Base-by-base conservation (phyloP, 768 basidiomycete genomes). In the Tricholoma furcatifolium region DNA sequence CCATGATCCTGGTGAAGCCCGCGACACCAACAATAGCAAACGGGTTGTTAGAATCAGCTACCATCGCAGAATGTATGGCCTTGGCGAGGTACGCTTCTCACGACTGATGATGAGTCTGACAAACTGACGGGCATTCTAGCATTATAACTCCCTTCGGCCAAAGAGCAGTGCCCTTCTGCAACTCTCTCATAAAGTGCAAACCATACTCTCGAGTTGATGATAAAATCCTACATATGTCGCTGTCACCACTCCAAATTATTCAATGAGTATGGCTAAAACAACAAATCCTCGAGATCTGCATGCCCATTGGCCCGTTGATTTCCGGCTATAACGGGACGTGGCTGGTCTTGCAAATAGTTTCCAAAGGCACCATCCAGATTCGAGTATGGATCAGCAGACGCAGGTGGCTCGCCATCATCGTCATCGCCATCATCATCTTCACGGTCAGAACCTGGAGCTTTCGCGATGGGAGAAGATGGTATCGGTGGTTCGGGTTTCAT, bases 41-140 rank as follows among this genome's bases (percentile, higher is more conserved):
- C 71, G 74, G 57, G 69, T 79, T 1, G 80, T 85, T 6, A 75
- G 86, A 43, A 88, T 94, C 62, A 97, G 94, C 63, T 99, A 96
- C 67, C 96, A 98, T 65, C 79, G 91, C 50, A 81, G 85, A 59
- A 88, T 96, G 85, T 98, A 96, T 71, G 96, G 95, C 2, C 79
- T 98, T 6, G 96, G 96, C 60, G 96, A 98, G 83, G 94, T 93
- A 48, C 59, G 88, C 72, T 23, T 23, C 40, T 27, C 35, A 34
- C 21, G 43, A 31, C 49, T 46, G 18, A 27, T 40, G n/a, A 42
- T 11, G 23, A 21, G 38, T n/a, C 10, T 20, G 9, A 31, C 8
- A 36, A 41, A 40, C 60, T 58, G 43, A 51, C 59, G 46, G 27
- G 18, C 21, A 31, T 31, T 42, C 43, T 65, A 94, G 92, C 92